Base-by-base conservation (phyloP, 306 rosid species). In the Clitoria ternatea region DNA sequence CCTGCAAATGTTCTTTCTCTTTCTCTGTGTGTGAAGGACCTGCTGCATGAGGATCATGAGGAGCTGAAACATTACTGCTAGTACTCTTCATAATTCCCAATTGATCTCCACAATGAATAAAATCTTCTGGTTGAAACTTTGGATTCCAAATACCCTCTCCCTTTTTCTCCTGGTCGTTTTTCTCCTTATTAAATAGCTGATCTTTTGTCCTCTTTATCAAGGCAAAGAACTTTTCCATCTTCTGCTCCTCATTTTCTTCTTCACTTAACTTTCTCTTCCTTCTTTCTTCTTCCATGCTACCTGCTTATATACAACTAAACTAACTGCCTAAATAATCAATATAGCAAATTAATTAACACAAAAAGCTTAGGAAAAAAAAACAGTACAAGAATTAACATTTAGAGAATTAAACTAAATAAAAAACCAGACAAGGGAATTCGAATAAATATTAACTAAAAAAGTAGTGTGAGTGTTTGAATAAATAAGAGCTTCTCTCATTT, bases 101-200 rank as follows among this genome's bases (percentile, higher is more conserved):
- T 15, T n/a, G n/a, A n/a, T 61, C 66, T 36, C 64, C 73, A 54
- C 18, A 73, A 24, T 72, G 85, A 24, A 79, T 77, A 84, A 93
- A 90, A 76, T 93, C 98, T 70, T 90, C 91, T 11, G 88, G 88
- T 61, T 80, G 83, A 65, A 92, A 92, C 47, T 67, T 72, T 11
- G 93, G 98, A 29, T 73, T 80, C 98, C 98, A 90, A 56, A 79
- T 48, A 5, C 79, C 70, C 67, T 40, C 75, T 14, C 32, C 5
- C 39, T 2, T 67, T 40, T 0, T 45, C 18, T 80, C 63, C 52
- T 69, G 49, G 4, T 48, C 62, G 36, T 27, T 14, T 19, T 75
- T 66, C 33, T 63, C 10, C 55, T 43, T 13, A 61, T 55, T 19
- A 63, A 42, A 55, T 9, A 82, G 37, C 0, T 72, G 82, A 36